phyloP scores from a whole-genome alignment of 306 rosid genomes.

The Glycine latifolia region DNA sequence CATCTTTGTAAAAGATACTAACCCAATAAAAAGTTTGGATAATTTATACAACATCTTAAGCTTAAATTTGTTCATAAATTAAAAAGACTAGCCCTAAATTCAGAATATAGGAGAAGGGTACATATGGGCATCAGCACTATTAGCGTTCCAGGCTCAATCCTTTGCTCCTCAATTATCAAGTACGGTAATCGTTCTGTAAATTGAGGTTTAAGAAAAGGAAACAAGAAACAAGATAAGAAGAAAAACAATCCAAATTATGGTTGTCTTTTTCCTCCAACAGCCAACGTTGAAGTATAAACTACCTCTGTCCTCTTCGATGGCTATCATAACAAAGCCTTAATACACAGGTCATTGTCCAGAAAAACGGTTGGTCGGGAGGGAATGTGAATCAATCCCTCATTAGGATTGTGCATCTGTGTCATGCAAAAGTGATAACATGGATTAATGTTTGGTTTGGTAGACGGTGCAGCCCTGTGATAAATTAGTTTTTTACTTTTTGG shows the following conservation, averaged over 20 bases:
- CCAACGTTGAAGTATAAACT: constrained; percentile 50
- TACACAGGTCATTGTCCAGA: constrained; percentile 40
- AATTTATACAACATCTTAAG: no score
- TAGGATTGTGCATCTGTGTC: not conserved
- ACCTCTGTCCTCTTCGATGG: constrained; percentile 48
- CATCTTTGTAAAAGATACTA: no score
- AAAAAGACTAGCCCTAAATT: no score
- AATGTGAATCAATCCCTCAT: constrained; percentile 38
- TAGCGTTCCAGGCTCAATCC: not conserved
- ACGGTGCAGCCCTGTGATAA: not conserved
- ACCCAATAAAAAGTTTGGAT: no score
- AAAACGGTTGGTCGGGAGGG: constrained; percentile 44
- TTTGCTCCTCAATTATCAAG: not conserved
- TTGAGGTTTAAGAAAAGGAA: not conserved
- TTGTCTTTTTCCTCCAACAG: constrained; percentile 54
- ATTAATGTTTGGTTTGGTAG: not conserved
- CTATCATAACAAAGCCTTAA: constrained; percentile 40
- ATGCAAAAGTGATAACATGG: not conserved
- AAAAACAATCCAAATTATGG: constrained; percentile 11
- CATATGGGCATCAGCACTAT: no score
- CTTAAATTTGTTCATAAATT: no score
- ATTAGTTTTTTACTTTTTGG: not conserved
- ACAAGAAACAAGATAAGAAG: not conserved
- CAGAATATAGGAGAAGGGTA: no score
- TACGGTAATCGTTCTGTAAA: not conserved